Conservation (phyloP, 106 monocot species). For the Allium sativum region DNA sequence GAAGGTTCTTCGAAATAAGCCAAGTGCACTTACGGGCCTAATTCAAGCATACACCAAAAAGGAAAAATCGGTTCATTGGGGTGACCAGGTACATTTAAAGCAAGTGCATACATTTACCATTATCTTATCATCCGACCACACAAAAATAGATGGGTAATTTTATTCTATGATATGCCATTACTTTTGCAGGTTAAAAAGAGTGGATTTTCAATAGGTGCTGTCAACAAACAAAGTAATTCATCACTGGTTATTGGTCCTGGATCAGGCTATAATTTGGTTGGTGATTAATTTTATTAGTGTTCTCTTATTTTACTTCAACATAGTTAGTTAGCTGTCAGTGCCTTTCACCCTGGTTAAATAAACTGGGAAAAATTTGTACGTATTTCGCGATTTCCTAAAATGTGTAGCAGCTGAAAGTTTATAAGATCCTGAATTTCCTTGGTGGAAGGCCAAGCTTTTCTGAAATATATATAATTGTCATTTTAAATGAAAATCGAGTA, state of each 20-base stretch:
- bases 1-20: slow-evolving; percentile 8
- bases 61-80: slow-evolving; percentile 73
- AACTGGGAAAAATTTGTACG: background rate
- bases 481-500: no score
- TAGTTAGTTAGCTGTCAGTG: background rate
- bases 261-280: slow-evolving; percentile 82
- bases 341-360: background rate
- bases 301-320: background rate
- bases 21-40: slow-evolving; percentile 59
- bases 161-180: background rate
- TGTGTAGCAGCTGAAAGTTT: background rate
- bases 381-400: background rate
- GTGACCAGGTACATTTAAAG: slow-evolving; percentile 56
- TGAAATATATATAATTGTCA: no score
- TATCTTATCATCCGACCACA: background rate
- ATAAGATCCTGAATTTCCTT: background rate
- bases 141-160: slow-evolving; percentile 6
- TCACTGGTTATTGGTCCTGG: slow-evolving; percentile 85
- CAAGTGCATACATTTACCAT: background rate
- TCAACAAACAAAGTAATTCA: slow-evolving; percentile 22
- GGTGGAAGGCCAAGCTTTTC: no score
- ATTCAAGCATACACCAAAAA: slow-evolving; percentile 50
- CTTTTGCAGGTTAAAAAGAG: slow-evolving; percentile 51
- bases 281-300: slow-evolving; percentile 10
- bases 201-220: slow-evolving; percentile 76